Base-by-base conservation (phyloP, 768 basidiomycete genomes). In the Lactifluus piperatus region DNA sequence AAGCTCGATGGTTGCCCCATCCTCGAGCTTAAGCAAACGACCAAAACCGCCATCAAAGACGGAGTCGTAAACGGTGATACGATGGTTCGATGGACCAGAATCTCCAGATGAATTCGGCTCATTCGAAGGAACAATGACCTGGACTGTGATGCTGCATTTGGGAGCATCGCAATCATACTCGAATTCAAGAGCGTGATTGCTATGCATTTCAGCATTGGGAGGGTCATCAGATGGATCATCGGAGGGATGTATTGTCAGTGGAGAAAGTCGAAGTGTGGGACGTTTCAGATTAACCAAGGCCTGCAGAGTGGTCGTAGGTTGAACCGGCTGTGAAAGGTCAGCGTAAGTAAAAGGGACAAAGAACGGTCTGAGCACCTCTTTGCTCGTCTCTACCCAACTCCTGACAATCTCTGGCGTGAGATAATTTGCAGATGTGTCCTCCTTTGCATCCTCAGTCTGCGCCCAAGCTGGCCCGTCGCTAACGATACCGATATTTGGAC, bases 201-300 rank as follows among this genome's bases (percentile, higher is more conserved):
- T 82, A 16, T 79, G 78, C 20, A 76, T 75, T 58, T 81, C 76
- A 20, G 70, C 64, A 37, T 78, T 70, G 39, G 77, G 70, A 34
- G 74, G 69, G 27, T 83, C 48, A 41, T 56, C 56, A 36, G 49
- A 30, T 6, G 41, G 29, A 43, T 61, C 79, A 36, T 76, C 74
- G 2, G 75, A 67, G 14, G 79, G 67, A 26, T 70, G 70, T 22
- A 71, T 65, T 4, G 77, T 66, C 20, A 88, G 75, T 0, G 86
- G 91, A 8, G 83, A 84, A 4, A 94, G 80, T 13, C 86, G 81
- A 34, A 97, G 78, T 1, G 91, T 85, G 1, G 94, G 94, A 5
- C 94, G 82, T 69, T 94, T 95, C 65, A 97, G 83, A 69, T 97
- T 97, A 63, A 97, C 93, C 34, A 94, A 79, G 0, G 94, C 94